These are phyloP conservation scores for Rhizopus sp. DNA, from an alignment of 371 early-diverging fungal species.

Conservation along the genomic window DNA sequence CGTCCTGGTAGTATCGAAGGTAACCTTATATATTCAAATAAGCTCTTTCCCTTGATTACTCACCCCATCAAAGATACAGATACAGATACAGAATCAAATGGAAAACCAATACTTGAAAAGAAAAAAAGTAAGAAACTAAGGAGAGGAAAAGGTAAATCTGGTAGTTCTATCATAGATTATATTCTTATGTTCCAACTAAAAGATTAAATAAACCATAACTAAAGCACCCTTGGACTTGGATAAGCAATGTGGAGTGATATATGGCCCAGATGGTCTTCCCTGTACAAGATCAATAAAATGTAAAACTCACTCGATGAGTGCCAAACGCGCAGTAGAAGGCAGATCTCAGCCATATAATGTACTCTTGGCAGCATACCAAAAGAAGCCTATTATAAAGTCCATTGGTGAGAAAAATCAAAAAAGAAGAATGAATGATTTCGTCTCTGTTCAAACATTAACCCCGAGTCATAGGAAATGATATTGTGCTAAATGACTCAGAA, in stretches of 20 bases:
- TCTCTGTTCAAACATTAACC: neutral
- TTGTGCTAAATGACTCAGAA: conserved; percentile 6
- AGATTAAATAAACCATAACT: neutral
- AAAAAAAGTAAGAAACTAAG: conserved; percentile 44
- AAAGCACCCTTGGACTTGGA: conserved; percentile 77
- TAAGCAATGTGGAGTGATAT: conserved; percentile 80
- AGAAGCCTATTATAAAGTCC: conserved; percentile 57
- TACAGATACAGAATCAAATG: conserved; percentile 2
- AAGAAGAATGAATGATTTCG: conserved; percentile 7
- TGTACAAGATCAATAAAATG: conserved; percentile 85
- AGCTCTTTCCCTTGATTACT: too few species aligned
- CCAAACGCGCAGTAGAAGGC: conserved; percentile 78
- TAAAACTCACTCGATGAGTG: conserved; percentile 85
- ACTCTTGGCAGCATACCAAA: conserved; percentile 68
- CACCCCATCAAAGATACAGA: conserved; percentile 1
- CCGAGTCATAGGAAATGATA: neutral
- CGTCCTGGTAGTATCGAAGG: too few species aligned
- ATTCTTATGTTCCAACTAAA: conserved; percentile 7
- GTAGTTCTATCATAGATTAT: neutral
- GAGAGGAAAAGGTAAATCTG: conserved; percentile 14
- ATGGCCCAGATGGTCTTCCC: conserved; percentile 56
- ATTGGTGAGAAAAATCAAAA: conserved; percentile 38
- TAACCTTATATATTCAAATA: too few species aligned
- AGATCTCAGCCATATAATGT: conserved; percentile 78
- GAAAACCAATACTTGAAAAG: conserved; percentile 1